Conservation (phyloP, 1,284 basidiomycete species). For the Cystobasidium pallidum region DNA sequence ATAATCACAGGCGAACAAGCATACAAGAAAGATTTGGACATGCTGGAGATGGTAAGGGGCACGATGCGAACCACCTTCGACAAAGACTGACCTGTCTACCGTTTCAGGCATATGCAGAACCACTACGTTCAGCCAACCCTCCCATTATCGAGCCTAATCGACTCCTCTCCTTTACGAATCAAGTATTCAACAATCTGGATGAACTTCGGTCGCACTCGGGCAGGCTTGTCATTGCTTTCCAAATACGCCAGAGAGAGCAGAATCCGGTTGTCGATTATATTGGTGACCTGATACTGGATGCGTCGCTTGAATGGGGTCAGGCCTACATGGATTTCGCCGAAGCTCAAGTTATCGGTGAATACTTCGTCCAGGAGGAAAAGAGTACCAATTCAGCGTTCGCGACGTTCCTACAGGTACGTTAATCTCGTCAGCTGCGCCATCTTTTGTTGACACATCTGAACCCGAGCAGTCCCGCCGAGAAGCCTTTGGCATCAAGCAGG, state of each 20-base stretch:
- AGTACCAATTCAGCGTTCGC: conserved; percentile 80
- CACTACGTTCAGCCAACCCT: conserved; percentile 70
- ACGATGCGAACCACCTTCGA: conserved; percentile 17
- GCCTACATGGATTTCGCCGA: conserved; percentile 86
- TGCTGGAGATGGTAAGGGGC: conserved; percentile 70
- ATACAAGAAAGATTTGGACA: conserved; percentile 84
- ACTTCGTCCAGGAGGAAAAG: conserved; percentile 79
- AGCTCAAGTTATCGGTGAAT: conserved; percentile 81
- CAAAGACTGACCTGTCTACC: neutral
- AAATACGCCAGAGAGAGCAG: conserved; percentile 85
- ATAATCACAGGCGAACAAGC: conserved; percentile 87
- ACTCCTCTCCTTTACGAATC: conserved; percentile 78
- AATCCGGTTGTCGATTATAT: conserved; percentile 79
- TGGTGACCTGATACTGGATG: conserved; percentile 86
- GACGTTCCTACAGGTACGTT: conserved; percentile 78
- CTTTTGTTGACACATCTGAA: neutral
- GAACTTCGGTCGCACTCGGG: conserved; percentile 81
- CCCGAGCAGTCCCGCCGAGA: conserved; percentile 38
- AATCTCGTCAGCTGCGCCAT: neutral
- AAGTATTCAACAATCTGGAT: conserved; percentile 83
- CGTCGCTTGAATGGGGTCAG: conserved; percentile 82
- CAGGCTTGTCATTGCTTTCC: conserved; percentile 78
- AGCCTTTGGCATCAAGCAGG: conserved; percentile 61
- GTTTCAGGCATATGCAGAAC: conserved; percentile 75
- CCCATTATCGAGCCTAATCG: conserved; percentile 72